Conservation (phyloP, 192 early-diverging fungal genomes). For the Backusella westeae region DNA sequence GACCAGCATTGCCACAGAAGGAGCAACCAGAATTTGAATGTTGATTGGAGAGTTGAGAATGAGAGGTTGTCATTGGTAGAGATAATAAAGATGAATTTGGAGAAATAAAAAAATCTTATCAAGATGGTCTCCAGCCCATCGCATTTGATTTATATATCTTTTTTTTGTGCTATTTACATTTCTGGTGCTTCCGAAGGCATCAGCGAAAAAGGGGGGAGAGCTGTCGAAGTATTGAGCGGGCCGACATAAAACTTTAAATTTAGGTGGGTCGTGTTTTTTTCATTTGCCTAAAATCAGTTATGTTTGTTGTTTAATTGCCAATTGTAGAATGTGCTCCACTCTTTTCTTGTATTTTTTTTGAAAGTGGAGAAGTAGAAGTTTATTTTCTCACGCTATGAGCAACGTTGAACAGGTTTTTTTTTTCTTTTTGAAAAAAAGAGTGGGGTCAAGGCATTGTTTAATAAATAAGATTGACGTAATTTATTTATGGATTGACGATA, state of each 20-base stretch:
- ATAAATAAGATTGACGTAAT: conserved; percentile 1
- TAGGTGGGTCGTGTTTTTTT: conserved; percentile 1
- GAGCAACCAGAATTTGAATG: conserved; percentile 15
- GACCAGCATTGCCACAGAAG: conserved; percentile 20
- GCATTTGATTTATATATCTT: not conserved
- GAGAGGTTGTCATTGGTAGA: not conserved
- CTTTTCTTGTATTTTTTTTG: not conserved
- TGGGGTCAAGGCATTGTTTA: not conserved
- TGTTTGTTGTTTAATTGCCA: not conserved
- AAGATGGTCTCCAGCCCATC: not conserved
- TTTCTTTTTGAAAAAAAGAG: not conserved
- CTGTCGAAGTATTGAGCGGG: not conserved
- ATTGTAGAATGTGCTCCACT: not conserved
- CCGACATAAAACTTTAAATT: not conserved
- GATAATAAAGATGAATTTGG: not conserved
- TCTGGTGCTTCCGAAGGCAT: not conserved
- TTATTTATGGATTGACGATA: not conserved
- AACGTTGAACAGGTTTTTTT: not conserved
- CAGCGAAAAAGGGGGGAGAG: not conserved
- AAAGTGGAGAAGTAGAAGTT: not conserved
- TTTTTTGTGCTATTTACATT: not conserved
- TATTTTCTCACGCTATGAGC: conserved; percentile 5
- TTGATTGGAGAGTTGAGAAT: not conserved
- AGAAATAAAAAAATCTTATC: not conserved
- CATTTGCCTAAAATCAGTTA: not conserved